Evolutionary conservation across 805 yeast genomes (phyloP).

Genomic region (Metschnikowia gelsemii): DNA sequence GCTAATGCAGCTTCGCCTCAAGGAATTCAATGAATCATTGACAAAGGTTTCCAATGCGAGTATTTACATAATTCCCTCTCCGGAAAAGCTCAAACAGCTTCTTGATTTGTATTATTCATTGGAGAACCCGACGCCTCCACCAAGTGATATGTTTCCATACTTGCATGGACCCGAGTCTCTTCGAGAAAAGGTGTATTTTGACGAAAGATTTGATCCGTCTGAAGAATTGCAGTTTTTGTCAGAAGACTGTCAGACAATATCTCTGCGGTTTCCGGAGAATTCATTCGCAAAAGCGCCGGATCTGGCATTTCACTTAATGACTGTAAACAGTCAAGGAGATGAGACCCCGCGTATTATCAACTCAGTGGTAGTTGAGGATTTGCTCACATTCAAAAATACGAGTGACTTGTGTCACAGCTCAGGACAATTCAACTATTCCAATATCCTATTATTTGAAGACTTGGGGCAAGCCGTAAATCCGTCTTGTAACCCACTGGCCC

Average conservation of each 20-base stretch:
- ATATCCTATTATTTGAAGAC: slow-evolving; percentile 8
- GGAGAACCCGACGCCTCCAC: slow-evolving; percentile 17
- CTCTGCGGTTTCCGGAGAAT: slow-evolving; percentile 7
- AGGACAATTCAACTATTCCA: slow-evolving; percentile 6
- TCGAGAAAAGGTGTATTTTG: slow-evolving; percentile 31
- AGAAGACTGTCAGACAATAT: slow-evolving; percentile 3
- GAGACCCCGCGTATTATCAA: slow-evolving; percentile 18
- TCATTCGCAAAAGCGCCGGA: slow-evolving; percentile 10
- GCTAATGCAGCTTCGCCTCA: neutral
- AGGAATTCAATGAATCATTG: slow-evolving; percentile 10
- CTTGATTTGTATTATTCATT: slow-evolving; percentile 21
- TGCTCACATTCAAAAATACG: slow-evolving; percentile 12
- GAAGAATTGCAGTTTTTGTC: slow-evolving; percentile 12
- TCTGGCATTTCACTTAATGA: slow-evolving; percentile 17
- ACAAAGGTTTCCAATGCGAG: slow-evolving; percentile 2
- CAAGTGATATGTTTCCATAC: slow-evolving; percentile 31
- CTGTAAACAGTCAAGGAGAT: slow-evolving; percentile 16
- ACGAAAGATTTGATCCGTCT: slow-evolving; percentile 18
- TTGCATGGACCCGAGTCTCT: slow-evolving; percentile 32
- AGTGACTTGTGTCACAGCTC: slow-evolving; percentile 2
- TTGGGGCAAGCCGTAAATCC: slow-evolving; percentile 3
- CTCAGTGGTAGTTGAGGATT: slow-evolving; percentile 21
- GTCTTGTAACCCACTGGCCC: slow-evolving; percentile 12
- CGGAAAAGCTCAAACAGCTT: slow-evolving; percentile 18
- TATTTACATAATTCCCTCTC: slow-evolving; percentile 5